Evolutionary conservation across 2,329 filamentous ascomycete genomes (phyloP).

Genomic region (Clonostachys rhizophaga): DNA sequence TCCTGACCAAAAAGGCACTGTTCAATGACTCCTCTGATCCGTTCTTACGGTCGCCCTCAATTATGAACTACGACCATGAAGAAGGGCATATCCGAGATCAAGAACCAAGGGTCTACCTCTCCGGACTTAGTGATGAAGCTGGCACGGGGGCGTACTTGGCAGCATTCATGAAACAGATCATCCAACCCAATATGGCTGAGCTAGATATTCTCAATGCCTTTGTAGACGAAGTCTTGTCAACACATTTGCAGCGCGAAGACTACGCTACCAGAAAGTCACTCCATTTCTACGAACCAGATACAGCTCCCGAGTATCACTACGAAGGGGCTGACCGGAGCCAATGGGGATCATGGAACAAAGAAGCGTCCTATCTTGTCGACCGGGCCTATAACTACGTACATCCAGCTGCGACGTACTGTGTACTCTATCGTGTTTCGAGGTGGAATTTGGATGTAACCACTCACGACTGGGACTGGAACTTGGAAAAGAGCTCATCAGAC

Average conservation of each 20-base stretch:
- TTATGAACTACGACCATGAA: slow-evolving; percentile 53
- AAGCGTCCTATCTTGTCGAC: slow-evolving; percentile 35
- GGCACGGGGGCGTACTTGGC: slow-evolving; percentile 52
- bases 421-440: slow-evolving; percentile 48
- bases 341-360: slow-evolving; percentile 47
- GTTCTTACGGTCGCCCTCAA: slow-evolving; percentile 47
- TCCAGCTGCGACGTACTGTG: slow-evolving; percentile 50
- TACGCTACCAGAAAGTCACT: slow-evolving; percentile 48
- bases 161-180: slow-evolving; percentile 47
- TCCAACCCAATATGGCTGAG: slow-evolving; percentile 42
- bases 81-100: slow-evolving; percentile 33
- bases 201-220: slow-evolving; percentile 49
- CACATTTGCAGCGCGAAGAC: slow-evolving; percentile 37
- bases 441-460: slow-evolving; percentile 37
- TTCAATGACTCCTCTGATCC: slow-evolving; percentile 46
- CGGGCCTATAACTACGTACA: slow-evolving; percentile 58
- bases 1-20: slow-evolving; percentile 48
- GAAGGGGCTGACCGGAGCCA: slow-evolving; percentile 36
- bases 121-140: slow-evolving; percentile 55
- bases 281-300: slow-evolving; percentile 49
- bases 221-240: slow-evolving; percentile 43
- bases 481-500: slow-evolving; percentile 47
- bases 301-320: slow-evolving; percentile 37
- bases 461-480: slow-evolving; percentile 47
- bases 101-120: slow-evolving; percentile 49